Base-by-base conservation (phyloP, 495 filamentous ascomycete species). In the Mytilinidion resinicola region DNA sequence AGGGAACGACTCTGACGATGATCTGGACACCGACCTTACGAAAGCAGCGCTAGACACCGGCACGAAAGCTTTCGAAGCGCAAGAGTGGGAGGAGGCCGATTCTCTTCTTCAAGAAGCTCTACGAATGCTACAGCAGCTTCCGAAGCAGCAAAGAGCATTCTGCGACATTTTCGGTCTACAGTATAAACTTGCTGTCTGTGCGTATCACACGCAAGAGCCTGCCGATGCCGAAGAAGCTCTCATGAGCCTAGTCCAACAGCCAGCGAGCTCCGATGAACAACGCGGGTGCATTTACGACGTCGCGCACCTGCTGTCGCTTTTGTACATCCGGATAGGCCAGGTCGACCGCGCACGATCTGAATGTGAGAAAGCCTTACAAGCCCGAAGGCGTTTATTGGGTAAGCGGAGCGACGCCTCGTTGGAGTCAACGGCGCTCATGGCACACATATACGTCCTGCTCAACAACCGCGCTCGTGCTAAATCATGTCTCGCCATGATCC, bases 51-150 rank as follows among this genome's bases (percentile, higher is more conserved):
- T 69, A 25, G 60, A 56, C 11, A 61, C 58, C 11, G 66, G 63
- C 54, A 64, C 50, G 42, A 69, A 58, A 56, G 60, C 66, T 64
- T 69, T 69, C 52, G 66, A 69, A 44, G 61, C 60, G 37, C 53
- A 61, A 56, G 61, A 69, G 41, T 69, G 66, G 66, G 64, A 57
- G 46, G 66, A 67, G 48, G 63, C 66, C 55, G 39, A 67, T 48
- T 64, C 66, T 57, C 57, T 69, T 56, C 63, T 69, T 50, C 66
- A 67, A 59, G 66, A 67, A 67, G 66, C 66, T 44, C 38, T 69
- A 33, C 63, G 39, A 59, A 37, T 67, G 59, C 30, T 66, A 20
- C 64, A 64, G 51, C 56, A 64, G 57, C 66, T 69, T 63, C 49
- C 65, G 47, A 65, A 60, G 35, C 62, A 60, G 49, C 66, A 64